Evolutionary conservation across 345 rosid species (phyloP), one percentile per base, ranked within the genome.

Genomic region (Leavenworthia alabamica): DNA sequence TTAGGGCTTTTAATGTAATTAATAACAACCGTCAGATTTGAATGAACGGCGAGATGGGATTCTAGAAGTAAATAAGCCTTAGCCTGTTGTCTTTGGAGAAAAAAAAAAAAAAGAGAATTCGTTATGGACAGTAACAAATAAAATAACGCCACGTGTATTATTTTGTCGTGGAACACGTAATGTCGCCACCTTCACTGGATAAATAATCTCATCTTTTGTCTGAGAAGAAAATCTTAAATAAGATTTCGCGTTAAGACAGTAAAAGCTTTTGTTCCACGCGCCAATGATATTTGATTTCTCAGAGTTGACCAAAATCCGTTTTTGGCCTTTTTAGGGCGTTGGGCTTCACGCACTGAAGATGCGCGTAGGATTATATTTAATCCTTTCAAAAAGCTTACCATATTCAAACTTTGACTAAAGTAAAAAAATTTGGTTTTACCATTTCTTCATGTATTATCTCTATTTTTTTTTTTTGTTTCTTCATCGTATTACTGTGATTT

Each of bases 201-300:
- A 35, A 35, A 36, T 46, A 49, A 28, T 29, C 51, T 39, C n/a
- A n/a, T n/a, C n/a, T 29, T n/a, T 6, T 24, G 19, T 28, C 48
- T 36, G 56, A 11, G 44, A 12, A 69, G 33, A 35, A 69, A 48
- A 63, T 70, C 59, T 20, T 39, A 56, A 20, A 39, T 8, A 63
- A 62, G 70, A 70, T 63, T 70, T 70, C 62, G 29, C 26, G 64
- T 56, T 24, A 24, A 60, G 61, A 68, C 64, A 22, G 62, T 26
- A 53, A 33, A 44, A 33, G 51, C 22, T 44, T 54, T 36, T 10
- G 13, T 36, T 3, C 24, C 52, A 62, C 59, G 64, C 68, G 69
- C 63, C 28, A 16, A 1, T 65, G 7, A 23, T 44, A 20, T 35
- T 19, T 8, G 14, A 23, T 15, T 62, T 58, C 6, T 0, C 15